Percentiles rank a stretch among this genome's conserved stretches.
Evolutionary conservation across 768 basidiomycete species (phyloP).

Genomic region (Suillus subaureus): DNA sequence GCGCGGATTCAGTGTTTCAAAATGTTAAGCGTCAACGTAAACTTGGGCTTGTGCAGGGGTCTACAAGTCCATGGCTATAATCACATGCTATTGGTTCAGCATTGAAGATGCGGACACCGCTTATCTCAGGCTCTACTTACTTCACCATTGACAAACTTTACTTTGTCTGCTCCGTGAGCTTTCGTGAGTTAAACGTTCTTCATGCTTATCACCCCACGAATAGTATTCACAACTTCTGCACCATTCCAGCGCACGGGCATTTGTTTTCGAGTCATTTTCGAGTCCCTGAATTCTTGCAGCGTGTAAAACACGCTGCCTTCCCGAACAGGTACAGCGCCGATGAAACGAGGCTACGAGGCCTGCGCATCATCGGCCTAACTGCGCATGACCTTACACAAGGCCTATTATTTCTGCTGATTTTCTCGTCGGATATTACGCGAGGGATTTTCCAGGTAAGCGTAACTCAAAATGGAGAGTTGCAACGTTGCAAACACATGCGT

Average conservation of each 20-base stretch:
- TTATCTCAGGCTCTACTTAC: background rate
- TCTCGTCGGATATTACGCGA: conserved; percentile 8
- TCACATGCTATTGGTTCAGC: background rate
- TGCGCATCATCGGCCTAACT: conserved; percentile 6
- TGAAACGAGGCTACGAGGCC: background rate
- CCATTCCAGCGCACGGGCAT: background rate
- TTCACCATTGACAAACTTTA: background rate
- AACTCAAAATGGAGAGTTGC: background rate
- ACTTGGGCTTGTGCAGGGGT: background rate
- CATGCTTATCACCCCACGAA: conserved; percentile 2
- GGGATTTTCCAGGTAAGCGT: background rate
- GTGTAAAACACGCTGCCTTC: conserved; percentile 3
- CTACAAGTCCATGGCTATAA: background rate
- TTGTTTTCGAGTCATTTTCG: background rate
- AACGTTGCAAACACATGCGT: conserved; percentile 5
- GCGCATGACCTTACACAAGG: background rate
- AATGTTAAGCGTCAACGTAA: background rate
- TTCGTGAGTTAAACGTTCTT: background rate
- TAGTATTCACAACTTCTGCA: background rate
- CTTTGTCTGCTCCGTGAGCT: background rate
- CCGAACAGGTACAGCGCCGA: background rate
- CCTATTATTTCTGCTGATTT: background rate
- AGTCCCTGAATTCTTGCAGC: background rate
- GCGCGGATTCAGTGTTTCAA: background rate
- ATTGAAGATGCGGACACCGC: background rate